Conservation (phyloP, 495 filamentous ascomycete species). For the Trichoderma orchidacearum region DNA sequence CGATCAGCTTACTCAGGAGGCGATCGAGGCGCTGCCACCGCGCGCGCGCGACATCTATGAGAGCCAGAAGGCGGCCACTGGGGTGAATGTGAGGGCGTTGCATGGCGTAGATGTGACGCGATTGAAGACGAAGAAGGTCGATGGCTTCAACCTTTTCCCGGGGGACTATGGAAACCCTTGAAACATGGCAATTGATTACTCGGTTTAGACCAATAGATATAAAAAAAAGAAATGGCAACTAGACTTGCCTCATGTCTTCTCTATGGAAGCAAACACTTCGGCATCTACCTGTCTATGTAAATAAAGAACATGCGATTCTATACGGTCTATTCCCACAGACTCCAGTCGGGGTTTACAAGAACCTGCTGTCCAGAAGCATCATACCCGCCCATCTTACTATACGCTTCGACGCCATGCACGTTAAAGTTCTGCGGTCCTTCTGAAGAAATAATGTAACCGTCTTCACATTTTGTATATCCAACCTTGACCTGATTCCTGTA, state of each 20-base stretch:
- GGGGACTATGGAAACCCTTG: slow-evolving; percentile 16
- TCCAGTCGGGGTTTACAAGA: background rate
- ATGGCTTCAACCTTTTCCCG: slow-evolving; percentile 10
- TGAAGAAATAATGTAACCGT: slow-evolving; percentile 43
- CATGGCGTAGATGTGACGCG: slow-evolving; percentile 13
- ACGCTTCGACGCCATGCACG: background rate
- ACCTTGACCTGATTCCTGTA: slow-evolving; percentile 38
- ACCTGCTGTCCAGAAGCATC: background rate
- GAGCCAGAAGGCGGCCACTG: background rate
- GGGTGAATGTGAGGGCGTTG: slow-evolving; percentile 14
- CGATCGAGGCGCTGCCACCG: slow-evolving; percentile 5
- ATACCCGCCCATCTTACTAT: no score
- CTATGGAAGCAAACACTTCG: no score
- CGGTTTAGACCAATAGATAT: background rate
- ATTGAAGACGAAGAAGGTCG: slow-evolving; percentile 5
- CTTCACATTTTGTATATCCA: slow-evolving; percentile 42
- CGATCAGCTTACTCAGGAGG: slow-evolving; percentile 7
- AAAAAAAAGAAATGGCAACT: no score
- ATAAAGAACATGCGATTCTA: background rate
- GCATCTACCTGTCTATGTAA: no score
- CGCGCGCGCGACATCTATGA: background rate
- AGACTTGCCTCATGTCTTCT: no score
- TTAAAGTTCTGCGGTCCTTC: slow-evolving; percentile 39
- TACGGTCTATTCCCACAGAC: background rate
- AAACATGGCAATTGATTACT: background rate